Conservation (phyloP, 805 yeast genomes). For the Starmerella davenportii region DNA sequence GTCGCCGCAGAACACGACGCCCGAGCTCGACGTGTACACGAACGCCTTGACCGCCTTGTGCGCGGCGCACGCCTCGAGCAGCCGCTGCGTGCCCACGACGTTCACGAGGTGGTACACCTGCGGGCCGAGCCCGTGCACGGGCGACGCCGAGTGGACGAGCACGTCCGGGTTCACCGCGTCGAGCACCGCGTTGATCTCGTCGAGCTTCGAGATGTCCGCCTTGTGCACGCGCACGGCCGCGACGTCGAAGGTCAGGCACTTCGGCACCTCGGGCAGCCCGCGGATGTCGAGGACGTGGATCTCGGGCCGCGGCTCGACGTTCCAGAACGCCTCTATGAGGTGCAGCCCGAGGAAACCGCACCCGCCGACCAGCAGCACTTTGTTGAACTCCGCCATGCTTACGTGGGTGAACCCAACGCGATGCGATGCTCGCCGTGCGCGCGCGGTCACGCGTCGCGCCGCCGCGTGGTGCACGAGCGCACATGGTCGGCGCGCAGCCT, state of each 20-base stretch:
- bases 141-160: constrained; percentile 91
- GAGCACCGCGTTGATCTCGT: constrained; percentile 51
- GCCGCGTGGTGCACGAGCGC: too few relatives aligned
- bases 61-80: constrained; percentile 42
- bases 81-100: constrained; percentile 68
- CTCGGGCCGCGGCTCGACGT: constrained; percentile 42
- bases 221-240: constrained; percentile 39
- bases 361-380: constrained; percentile 84
- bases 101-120: constrained; percentile 77
- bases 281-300: constrained; percentile 85
- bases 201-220: constrained; percentile 69
- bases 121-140: constrained; percentile 75
- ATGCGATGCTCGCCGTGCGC: too few relatives aligned
- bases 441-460: too few relatives aligned
- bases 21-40: constrained; percentile 93
- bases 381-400: constrained; percentile 18
- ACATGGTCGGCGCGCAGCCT: too few relatives aligned
- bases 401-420: neutral
- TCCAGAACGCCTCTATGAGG: constrained; percentile 66
- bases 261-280: constrained; percentile 62
- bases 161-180: constrained; percentile 42
- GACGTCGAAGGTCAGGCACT: constrained; percentile 51
- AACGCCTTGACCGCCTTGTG: constrained; percentile 38
- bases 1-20: constrained; percentile 91
- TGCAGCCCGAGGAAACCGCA: constrained; percentile 90